Evolutionary conservation across 768 basidiomycete genomes (phyloP).

Genomic region (Terana coerulea): DNA sequence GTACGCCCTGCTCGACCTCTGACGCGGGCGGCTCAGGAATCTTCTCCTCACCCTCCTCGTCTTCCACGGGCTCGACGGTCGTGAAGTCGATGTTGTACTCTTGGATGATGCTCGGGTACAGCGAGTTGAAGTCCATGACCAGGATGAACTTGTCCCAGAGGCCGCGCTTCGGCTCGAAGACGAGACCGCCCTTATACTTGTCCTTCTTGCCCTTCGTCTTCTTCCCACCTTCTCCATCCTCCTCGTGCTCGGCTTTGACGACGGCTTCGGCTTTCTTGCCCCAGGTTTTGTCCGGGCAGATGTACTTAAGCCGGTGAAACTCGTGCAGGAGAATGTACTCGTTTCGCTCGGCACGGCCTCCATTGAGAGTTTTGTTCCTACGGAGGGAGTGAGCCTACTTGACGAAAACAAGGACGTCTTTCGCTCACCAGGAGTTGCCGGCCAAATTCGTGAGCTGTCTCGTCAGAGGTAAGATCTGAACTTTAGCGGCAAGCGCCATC

Average conservation of each 20-base stretch:
- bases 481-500: slow-evolving; percentile 94
- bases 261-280: slow-evolving; percentile 64
- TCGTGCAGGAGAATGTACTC: slow-evolving; percentile 99
- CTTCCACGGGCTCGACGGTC: slow-evolving; percentile 74
- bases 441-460: slow-evolving; percentile 93
- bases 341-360: slow-evolving; percentile 97
- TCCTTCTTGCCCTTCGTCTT: slow-evolving; percentile 71
- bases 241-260: slow-evolving; percentile 50
- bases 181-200: slow-evolving; percentile 98
- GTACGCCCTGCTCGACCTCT: slow-evolving; percentile 74
- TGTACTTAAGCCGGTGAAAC: slow-evolving; percentile 93
- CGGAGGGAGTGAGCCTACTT: background rate
- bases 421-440: slow-evolving; percentile 88
- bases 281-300: slow-evolving; percentile 92
- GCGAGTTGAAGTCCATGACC: slow-evolving; percentile 99
- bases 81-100: slow-evolving; percentile 99
- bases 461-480: slow-evolving; percentile 90
- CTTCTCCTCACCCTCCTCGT: slow-evolving; percentile 70
- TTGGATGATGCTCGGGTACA: slow-evolving; percentile 99
- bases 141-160: slow-evolving; percentile 96
- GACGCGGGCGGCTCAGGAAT: slow-evolving; percentile 84
- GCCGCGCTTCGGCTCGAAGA: slow-evolving; percentile 93
- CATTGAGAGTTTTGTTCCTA: slow-evolving; percentile 98
- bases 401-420: background rate
- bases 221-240: slow-evolving; percentile 42